Percentiles rank a stretch among this genome's conserved stretches.
Conservation (phyloP, 2,329 filamentous ascomycete genomes). For the Berkeleyomyces rouxiae region DNA sequence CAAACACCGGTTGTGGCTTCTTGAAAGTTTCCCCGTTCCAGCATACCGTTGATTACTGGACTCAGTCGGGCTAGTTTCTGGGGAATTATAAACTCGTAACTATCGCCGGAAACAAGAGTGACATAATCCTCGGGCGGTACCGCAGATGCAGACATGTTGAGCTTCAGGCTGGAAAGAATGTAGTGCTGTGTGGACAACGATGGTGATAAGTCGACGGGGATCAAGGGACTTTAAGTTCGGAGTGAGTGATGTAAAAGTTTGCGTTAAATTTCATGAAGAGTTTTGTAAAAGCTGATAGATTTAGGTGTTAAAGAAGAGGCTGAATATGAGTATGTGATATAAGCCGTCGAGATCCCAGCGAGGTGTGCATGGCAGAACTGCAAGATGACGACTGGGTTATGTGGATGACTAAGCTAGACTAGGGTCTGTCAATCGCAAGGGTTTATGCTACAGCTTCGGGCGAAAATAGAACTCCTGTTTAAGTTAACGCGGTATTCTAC, state of each 20-base stretch:
- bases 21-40: constrained; percentile 43
- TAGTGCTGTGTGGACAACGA: background rate
- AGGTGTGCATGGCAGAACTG: too few relatives aligned
- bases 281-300: too few relatives aligned
- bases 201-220: background rate
- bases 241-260: background rate
- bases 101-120: constrained; percentile 59
- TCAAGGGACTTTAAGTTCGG: background rate
- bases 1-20: constrained; percentile 14
- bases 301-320: background rate
- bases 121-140: constrained; percentile 44
- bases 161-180: background rate
- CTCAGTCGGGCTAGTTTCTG: constrained; percentile 55
- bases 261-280: background rate
- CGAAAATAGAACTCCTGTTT: too few relatives aligned
- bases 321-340: too few relatives aligned
- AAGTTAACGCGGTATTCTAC: too few relatives aligned
- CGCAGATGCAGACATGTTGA: background rate
- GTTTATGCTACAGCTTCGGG: too few relatives aligned
- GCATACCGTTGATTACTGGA: constrained; percentile 56
- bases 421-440: too few relatives aligned
- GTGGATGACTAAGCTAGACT: too few relatives aligned
- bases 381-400: too few relatives aligned
- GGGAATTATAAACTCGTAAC: constrained; percentile 59
- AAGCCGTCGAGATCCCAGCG: too few relatives aligned